These are phyloP conservation scores for Penicillium waksmanii DNA, from an alignment of 495 filamentous ascomycete species.

Conservation along the genomic window DNA sequence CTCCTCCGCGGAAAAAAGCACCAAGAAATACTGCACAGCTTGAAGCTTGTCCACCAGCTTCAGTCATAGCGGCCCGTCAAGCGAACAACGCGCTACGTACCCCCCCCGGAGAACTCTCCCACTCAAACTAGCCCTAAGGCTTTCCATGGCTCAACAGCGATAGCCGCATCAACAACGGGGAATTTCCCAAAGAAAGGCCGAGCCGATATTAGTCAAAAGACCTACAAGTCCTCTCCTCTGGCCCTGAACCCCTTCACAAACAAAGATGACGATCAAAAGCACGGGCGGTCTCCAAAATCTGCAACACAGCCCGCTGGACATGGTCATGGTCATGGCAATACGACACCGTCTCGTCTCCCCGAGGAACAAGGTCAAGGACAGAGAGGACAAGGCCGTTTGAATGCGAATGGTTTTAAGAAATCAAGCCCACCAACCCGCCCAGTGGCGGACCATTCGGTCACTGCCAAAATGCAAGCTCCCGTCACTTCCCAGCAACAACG, in stretches of 20 bases:
- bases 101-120: neutral
- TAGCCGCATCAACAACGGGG: slow-evolving; percentile 1
- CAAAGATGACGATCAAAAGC: slow-evolving; percentile 1
- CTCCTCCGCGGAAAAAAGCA: neutral
- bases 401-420: neutral
- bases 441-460: neutral
- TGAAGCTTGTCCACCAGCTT: neutral
- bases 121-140: neutral
- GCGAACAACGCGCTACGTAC: neutral
- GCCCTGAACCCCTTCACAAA: slow-evolving; percentile 28
- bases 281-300: neutral
- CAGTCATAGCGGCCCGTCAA: neutral
- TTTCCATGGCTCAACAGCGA: neutral
- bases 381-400: neutral
- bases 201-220: slow-evolving; percentile 14
- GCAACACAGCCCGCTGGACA: neutral
- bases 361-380: neutral
- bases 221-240: slow-evolving; percentile 42
- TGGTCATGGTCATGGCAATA: neutral
- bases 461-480: neutral
- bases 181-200: slow-evolving; percentile 13
- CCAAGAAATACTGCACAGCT: neutral
- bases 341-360: neutral
- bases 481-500: neutral
- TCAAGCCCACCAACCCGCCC: neutral